Evolutionary conservation across 139 green algal species (phyloP).

Genomic region (Asterochloris sp.): DNA sequence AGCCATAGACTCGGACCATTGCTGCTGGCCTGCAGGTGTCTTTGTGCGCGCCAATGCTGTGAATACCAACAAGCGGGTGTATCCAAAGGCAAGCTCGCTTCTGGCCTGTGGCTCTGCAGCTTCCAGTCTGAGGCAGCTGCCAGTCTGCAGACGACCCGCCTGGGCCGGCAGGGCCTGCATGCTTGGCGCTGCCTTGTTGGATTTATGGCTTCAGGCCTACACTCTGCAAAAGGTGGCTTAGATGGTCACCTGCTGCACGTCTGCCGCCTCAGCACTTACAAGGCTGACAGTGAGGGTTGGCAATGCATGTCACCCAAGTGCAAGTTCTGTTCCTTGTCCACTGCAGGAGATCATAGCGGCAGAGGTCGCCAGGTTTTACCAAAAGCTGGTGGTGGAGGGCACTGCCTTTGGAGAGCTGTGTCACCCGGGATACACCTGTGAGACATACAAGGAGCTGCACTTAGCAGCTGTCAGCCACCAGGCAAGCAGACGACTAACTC

Average conservation of each 20-base stretch:
- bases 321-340: background rate
- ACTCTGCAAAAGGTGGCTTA: background rate
- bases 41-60: constrained; percentile 17
- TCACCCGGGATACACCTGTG: constrained; percentile 17
- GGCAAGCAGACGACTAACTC: background rate
- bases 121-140: too few species aligned
- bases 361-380: constrained; percentile 17
- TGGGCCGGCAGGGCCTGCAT: background rate
- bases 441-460: constrained; percentile 15
- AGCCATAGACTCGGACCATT: too few species aligned
- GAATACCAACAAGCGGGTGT: constrained; percentile 31
- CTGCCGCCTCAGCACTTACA: background rate
- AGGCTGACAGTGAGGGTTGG: too few species aligned
- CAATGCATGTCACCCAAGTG: too few species aligned
- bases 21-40: background rate
- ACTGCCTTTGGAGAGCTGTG: constrained; percentile 18
- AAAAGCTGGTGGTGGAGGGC: background rate
- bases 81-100: constrained; percentile 14
- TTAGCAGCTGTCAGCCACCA: constrained; percentile 16
- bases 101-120: background rate
- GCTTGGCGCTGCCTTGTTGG: background rate
- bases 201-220: too few species aligned
- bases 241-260: too few species aligned
- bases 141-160: too few species aligned
- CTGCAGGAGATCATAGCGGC: constrained; percentile 10